Percentiles rank a stretch among this genome's conserved stretches.
phyloP scores from a whole-genome alignment of 495 filamentous ascomycete genomes.

The Thermochaetoides thermophila region DNA sequence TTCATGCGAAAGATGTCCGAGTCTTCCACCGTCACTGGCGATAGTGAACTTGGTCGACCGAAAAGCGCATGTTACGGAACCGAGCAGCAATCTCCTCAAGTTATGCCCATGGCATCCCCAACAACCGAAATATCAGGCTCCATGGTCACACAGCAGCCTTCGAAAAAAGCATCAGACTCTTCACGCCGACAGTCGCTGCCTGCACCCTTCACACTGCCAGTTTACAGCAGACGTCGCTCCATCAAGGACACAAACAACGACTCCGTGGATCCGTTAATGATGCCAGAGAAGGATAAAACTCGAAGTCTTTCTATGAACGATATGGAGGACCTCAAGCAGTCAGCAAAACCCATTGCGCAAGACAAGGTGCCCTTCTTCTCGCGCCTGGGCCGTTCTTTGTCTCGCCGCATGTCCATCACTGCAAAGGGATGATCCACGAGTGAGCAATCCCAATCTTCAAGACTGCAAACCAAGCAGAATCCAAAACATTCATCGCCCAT shows the following conservation, averaged over 20 bases:
- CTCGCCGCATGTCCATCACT: constrained; percentile 13
- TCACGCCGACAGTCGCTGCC: neutral
- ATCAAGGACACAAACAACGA: constrained; percentile 2
- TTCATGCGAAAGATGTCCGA: constrained; percentile 12
- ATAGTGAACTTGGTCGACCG: neutral
- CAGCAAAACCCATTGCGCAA: neutral
- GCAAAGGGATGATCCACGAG: too few relatives aligned
- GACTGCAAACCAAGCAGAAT: too few relatives aligned
- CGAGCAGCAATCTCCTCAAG: too few relatives aligned
- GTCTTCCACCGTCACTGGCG: neutral
- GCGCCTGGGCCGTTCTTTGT: constrained; percentile 12
- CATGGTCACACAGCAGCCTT: neutral
- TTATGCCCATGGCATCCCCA: neutral
- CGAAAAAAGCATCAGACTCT: neutral
- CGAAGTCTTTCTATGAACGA: constrained; percentile 12
- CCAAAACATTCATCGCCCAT: too few relatives aligned
- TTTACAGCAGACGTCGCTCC: constrained; percentile 1
- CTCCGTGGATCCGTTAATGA: neutral
- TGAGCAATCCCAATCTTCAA: too few relatives aligned
- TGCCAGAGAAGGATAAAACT: too few relatives aligned
- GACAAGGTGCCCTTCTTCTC: constrained; percentile 8
- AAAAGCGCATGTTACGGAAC: neutral
- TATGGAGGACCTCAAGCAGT: constrained; percentile 10
- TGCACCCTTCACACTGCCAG: too few relatives aligned
- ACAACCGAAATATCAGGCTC: neutral